A percentile compares a stretch with the other conserved stretches of the same genome.
These are phyloP conservation scores for Penicillium paxilli DNA, from an alignment of 495 filamentous ascomycete genomes.

Conservation along the genomic window DNA sequence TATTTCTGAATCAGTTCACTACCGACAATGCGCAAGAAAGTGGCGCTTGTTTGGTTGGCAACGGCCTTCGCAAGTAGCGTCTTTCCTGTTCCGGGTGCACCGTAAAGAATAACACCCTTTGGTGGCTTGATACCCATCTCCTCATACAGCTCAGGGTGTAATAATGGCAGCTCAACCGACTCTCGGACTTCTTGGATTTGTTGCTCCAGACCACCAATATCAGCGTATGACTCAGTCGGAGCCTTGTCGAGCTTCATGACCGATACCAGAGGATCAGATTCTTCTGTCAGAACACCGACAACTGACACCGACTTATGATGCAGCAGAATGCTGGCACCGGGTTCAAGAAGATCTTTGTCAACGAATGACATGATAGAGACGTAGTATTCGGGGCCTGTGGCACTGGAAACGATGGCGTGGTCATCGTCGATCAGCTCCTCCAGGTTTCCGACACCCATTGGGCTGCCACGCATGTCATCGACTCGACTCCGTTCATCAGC, in stretches of 20 bases:
- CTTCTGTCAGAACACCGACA: conserved; percentile 95
- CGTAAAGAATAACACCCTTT: conserved; percentile 99
- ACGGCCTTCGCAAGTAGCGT: conserved; percentile 97
- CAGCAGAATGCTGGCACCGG: conserved; percentile 90
- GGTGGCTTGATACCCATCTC: conserved; percentile 99
- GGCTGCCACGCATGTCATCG: conserved; percentile 97
- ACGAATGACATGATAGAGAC: conserved; percentile 99
- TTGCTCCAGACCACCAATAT: conserved; percentile 92
- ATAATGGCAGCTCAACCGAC: conserved; percentile 90
- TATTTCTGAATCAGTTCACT: conserved; percentile 99
- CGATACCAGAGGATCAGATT: conserved; percentile 91
- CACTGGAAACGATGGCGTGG: conserved; percentile 97
- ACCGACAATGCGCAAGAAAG: conserved; percentile 96
- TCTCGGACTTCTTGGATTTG: conserved; percentile 99
- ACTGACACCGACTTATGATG: conserved; percentile 99
- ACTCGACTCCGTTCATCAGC: conserved; percentile 95
- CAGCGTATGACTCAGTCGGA: conserved; percentile 95
- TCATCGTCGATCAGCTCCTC: conserved; percentile 99
- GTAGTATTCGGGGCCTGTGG: conserved; percentile 98
- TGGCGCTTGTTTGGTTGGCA: conserved; percentile 97
- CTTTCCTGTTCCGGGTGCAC: conserved; percentile 95
- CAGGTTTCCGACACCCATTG: conserved; percentile 97
- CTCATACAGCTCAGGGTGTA: conserved; percentile 97
- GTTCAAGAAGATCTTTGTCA: conserved; percentile 97
- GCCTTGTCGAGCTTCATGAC: conserved; percentile 99